A percentile compares a stretch with the other conserved stretches of the same genome.
Conservation (phyloP, 2,329 filamentous ascomycete species). For the Saccharata proteae region DNA sequence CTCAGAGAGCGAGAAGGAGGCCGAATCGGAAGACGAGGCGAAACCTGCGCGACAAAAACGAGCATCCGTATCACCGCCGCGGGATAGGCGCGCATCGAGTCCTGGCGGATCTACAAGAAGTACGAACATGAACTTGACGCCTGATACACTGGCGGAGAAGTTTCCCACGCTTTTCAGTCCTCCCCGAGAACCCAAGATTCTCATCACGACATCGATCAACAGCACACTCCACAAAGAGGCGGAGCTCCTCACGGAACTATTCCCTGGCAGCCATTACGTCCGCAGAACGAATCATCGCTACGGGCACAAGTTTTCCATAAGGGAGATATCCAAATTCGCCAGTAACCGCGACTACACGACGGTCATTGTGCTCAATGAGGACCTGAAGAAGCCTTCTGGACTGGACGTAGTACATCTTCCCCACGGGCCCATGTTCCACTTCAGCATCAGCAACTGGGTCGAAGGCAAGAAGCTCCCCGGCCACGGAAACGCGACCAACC, state of each 20-base stretch:
- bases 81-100: constrained; percentile 35
- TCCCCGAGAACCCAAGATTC: constrained; percentile 61
- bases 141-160: constrained; percentile 47
- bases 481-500: constrained; percentile 79
- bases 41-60: constrained; percentile 2
- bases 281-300: constrained; percentile 73
- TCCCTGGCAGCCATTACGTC: constrained; percentile 73
- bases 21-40: constrained; percentile 37
- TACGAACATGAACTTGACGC: constrained; percentile 48
- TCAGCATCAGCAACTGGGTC: constrained; percentile 80
- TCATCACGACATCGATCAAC: constrained; percentile 85
- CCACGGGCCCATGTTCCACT: constrained; percentile 81
- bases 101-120: constrained; percentile 41
- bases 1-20: constrained; percentile 35
- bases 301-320: constrained; percentile 79
- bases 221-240: constrained; percentile 79
- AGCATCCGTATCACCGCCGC: constrained; percentile 28
- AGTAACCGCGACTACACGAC: constrained; percentile 71
- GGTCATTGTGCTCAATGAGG: constrained; percentile 76
- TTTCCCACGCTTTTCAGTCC: constrained; percentile 49
- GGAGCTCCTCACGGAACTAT: constrained; percentile 62
- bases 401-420: constrained; percentile 78
- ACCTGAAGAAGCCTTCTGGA: constrained; percentile 72
- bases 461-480: constrained; percentile 79
- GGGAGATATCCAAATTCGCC: constrained; percentile 82